These are phyloP conservation scores for Paecilomyces sp. DNA, from an alignment of 2,329 filamentous ascomycete species.

Conservation along the genomic window DNA sequence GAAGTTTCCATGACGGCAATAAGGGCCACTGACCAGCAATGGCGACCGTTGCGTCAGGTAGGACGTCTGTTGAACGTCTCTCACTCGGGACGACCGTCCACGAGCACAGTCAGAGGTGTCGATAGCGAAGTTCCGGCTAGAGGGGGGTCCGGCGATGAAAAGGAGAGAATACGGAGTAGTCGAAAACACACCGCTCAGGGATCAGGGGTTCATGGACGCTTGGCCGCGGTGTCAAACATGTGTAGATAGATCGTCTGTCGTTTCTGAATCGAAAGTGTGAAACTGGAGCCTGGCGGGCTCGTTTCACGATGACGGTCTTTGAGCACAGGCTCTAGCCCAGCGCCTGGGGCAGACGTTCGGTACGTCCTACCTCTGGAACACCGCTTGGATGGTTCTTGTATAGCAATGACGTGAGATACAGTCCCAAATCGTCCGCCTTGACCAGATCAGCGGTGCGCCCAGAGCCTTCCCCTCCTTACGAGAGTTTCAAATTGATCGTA, in stretches of 20 bases:
- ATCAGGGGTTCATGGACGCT: neutral
- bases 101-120: neutral
- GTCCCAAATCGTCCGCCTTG: neutral
- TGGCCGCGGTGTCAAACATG: neutral
- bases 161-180: neutral
- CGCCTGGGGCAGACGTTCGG: neutral
- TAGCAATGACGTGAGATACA: neutral
- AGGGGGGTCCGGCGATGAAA: neutral
- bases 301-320: neutral
- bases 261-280: neutral
- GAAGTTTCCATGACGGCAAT: conserved; percentile 36
- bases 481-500: neutral
- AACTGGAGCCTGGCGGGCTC: neutral
- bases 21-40: conserved; percentile 16
- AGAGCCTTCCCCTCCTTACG: too few relatives aligned
- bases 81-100: neutral
- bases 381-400: neutral
- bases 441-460: neutral
- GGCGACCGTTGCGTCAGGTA: conserved; percentile 9
- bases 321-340: neutral
- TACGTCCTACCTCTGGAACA: neutral
- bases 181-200: neutral
- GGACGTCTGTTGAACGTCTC: conserved; percentile 11
- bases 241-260: neutral
- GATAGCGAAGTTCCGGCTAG: neutral